These are phyloP conservation scores for Prototheca stagnorum DNA, from an alignment of 163 green algal species.

Conservation along the genomic window DNA sequence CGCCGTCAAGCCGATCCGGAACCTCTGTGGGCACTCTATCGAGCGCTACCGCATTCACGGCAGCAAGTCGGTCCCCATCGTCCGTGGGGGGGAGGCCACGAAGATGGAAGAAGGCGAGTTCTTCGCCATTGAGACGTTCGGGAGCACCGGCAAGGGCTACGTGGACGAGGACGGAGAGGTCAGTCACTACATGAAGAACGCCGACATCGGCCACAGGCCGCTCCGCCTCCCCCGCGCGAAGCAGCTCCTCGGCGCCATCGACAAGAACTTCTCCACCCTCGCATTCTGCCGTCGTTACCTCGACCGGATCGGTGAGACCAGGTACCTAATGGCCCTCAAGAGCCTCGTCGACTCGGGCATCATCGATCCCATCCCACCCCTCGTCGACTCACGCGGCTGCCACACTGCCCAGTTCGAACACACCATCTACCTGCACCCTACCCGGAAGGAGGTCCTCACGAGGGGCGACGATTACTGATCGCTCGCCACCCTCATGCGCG, in stretches of 20 bases:
- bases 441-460: constrained; percentile 89
- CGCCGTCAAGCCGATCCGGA: constrained; percentile 60
- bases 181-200: constrained; percentile 99
- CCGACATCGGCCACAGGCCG: constrained; percentile 82
- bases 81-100: constrained; percentile 85
- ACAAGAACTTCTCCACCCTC: constrained; percentile 93
- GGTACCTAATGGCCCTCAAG: constrained; percentile 98
- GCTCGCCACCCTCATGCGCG: too few species aligned
- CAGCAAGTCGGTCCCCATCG: constrained; percentile 95
- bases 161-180: constrained; percentile 92
- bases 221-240: constrained; percentile 82
- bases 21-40: constrained; percentile 98
- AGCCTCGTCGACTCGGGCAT: constrained; percentile 88
- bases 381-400: constrained; percentile 79
- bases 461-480: constrained; percentile 82
- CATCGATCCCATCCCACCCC: constrained; percentile 85
- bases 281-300: constrained; percentile 94
- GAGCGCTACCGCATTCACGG: constrained; percentile 92
- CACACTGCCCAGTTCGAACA: constrained; percentile 93
- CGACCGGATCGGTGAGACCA: constrained; percentile 85
- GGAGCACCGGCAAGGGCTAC: constrained; percentile 72
- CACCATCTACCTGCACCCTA: constrained; percentile 89
- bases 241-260: constrained; percentile 85
- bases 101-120: constrained; percentile 99
- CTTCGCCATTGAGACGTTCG: constrained; percentile 98